Conservation (phyloP, 371 early-diverging fungal species). For the Furculomyces boomerangus region DNA sequence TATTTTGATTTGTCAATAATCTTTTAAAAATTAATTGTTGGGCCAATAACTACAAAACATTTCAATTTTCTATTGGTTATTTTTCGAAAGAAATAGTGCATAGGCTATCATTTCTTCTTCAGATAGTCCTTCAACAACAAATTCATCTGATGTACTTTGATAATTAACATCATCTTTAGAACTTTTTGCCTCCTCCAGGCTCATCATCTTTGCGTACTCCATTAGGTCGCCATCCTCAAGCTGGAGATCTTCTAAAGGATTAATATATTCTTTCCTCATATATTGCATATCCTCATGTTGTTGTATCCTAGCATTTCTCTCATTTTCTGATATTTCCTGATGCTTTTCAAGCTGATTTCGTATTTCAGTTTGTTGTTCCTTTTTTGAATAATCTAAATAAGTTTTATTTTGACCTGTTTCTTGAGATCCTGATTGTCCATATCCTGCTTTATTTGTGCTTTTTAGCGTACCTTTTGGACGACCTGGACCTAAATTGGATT, state of each 20-base stretch:
- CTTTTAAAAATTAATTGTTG: too few species aligned
- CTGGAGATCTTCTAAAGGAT: not conserved
- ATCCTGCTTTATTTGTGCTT: too few species aligned
- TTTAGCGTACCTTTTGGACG: too few species aligned
- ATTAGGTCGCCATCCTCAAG: not conserved
- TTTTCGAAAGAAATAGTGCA: conserved; percentile 3
- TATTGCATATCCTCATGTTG: not conserved
- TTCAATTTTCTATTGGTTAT: not conserved
- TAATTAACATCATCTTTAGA: not conserved
- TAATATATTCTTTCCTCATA: not conserved
- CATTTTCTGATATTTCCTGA: not conserved
- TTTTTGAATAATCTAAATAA: too few species aligned
- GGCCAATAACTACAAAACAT: too few species aligned
- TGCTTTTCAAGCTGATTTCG: not conserved
- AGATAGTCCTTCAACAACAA: not conserved
- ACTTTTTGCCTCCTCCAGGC: not conserved
- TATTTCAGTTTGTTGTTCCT: not conserved
- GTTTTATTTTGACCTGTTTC: too few species aligned
- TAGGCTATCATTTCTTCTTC: conserved; percentile 2
- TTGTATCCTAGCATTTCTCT: not conserved
- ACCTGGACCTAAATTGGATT: too few species aligned
- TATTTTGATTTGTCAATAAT: too few species aligned
- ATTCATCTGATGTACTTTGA: not conserved
- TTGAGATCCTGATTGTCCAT: too few species aligned
- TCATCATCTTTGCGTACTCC: not conserved